Conservation (phyloP, 345 rosid genomes). For the Fremontodendron californicum region DNA sequence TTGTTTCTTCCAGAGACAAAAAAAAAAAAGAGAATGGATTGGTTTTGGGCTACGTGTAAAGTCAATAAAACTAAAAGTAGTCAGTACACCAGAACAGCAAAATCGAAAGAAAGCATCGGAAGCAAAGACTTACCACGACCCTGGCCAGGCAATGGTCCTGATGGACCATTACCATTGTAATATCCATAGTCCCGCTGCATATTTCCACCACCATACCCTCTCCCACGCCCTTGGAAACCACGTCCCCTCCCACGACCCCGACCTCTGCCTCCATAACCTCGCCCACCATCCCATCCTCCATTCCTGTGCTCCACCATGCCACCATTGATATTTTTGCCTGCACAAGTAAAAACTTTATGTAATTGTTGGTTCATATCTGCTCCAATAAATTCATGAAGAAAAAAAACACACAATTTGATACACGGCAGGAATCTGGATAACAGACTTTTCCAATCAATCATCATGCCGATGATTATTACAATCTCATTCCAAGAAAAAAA, state of each 20-base stretch:
- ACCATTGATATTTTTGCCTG: slow-evolving; percentile 38
- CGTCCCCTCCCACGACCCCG: slow-evolving; percentile 47
- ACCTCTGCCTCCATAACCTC: slow-evolving; percentile 41
- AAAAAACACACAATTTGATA: neutral
- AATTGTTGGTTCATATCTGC: neutral
- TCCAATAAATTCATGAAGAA: neutral
- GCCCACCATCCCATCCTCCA: slow-evolving; percentile 44
- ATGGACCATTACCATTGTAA: slow-evolving; percentile 15
- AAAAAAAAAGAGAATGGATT: neutral
- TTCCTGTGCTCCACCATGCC: slow-evolving; percentile 33
- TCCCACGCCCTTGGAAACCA: slow-evolving; percentile 41
- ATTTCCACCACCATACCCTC: slow-evolving; percentile 26
- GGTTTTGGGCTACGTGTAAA: neutral
- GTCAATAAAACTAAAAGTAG: neutral
- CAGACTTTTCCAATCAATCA: neutral
- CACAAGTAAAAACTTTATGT: neutral
- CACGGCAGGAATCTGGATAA: neutral
- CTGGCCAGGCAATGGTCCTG: slow-evolving; percentile 17
- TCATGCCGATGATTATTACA: neutral
- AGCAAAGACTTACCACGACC: slow-evolving; percentile 15
- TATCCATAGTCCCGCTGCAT: slow-evolving; percentile 17
- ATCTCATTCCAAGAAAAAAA: neutral
- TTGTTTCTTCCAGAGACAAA: neutral
- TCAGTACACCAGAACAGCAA: neutral
- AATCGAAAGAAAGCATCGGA: neutral